Evolutionary conservation across 1,284 basidiomycete species (phyloP).

Genomic region (Chondrostereum purpureum): DNA sequence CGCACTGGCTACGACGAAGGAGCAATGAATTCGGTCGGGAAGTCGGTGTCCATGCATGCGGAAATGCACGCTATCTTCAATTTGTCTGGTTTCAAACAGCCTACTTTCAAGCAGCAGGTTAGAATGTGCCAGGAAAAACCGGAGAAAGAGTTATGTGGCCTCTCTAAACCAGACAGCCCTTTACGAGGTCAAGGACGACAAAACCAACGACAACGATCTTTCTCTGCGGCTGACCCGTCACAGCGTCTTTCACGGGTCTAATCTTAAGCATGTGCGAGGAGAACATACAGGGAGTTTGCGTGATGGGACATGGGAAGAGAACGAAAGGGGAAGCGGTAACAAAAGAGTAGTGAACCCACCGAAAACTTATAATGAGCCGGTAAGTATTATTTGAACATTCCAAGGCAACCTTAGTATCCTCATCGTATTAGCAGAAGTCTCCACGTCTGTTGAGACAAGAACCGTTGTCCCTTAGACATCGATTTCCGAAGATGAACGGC

Average conservation of each 20-base stretch:
- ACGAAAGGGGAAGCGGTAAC: too few species aligned
- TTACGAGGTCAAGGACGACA: conserved; percentile 6
- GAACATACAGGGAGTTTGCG: too few species aligned
- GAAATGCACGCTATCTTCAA: conserved; percentile 54
- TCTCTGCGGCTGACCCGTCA: conserved; percentile 11
- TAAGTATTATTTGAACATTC: too few species aligned
- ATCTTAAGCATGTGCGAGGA: too few species aligned
- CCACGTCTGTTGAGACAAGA: too few species aligned
- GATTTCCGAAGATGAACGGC: conserved; percentile 41
- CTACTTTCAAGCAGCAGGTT: conserved; percentile 50
- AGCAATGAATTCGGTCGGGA: conserved; percentile 34
- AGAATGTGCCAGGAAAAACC: conserved; percentile 30
- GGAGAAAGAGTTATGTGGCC: conserved; percentile 2
- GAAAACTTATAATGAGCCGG: too few species aligned
- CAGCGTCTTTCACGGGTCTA: conserved; percentile 18
- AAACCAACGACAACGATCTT: conserved; percentile 11
- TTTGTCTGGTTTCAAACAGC: conserved; percentile 45
- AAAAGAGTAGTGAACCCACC: too few species aligned
- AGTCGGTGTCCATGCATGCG: conserved; percentile 54
- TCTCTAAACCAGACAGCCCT: conserved; percentile 23
- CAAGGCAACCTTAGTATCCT: too few species aligned
- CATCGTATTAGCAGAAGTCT: too few species aligned
- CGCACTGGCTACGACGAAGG: conserved; percentile 48
- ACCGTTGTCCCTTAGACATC: conserved; percentile 1
- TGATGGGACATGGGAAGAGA: too few species aligned